A percentile compares a stretch with the other conserved stretches of the same genome.
Evolutionary conservation across 2,329 filamentous ascomycete species (phyloP).

Genomic region (Daldinia eschscholtzii): DNA sequence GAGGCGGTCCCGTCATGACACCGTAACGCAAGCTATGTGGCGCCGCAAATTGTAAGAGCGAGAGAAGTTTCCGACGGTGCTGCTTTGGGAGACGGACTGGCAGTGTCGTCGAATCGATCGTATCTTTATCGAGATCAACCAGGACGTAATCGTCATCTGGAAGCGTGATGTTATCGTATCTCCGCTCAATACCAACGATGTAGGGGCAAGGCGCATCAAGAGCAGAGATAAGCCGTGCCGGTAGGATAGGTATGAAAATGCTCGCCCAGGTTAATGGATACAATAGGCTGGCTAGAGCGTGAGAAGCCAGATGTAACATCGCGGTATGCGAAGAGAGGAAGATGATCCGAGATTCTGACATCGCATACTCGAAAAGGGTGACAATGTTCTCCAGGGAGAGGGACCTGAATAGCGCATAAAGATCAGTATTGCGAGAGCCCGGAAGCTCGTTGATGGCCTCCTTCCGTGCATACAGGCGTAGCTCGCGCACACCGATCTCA

Average conservation of each 20-base stretch:
- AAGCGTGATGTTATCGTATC: constrained; percentile 86
- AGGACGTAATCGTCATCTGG: constrained; percentile 96
- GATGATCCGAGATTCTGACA: constrained; percentile 95
- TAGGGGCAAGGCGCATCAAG: constrained; percentile 96
- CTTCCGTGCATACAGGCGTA: constrained; percentile 91
- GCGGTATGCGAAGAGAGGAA: constrained; percentile 94
- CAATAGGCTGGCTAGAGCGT: constrained; percentile 85
- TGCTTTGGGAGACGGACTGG: constrained; percentile 87
- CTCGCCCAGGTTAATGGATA: constrained; percentile 95
- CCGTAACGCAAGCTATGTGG: constrained; percentile 90
- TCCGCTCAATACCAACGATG: constrained; percentile 93
- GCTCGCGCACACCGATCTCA: constrained; percentile 87
- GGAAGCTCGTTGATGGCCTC: constrained; percentile 94
- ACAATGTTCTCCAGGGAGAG: constrained; percentile 93
- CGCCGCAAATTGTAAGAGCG: constrained; percentile 88
- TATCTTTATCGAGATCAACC: constrained; percentile 92
- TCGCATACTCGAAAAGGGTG: constrained; percentile 90
- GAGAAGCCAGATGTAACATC: constrained; percentile 93
- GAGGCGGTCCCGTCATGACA: constrained; percentile 87
- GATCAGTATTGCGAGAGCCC: constrained; percentile 88
- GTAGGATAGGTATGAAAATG: constrained; percentile 92
- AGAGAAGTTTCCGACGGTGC: constrained; percentile 88
- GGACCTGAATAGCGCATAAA: constrained; percentile 92
- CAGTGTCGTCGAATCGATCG: constrained; percentile 84
- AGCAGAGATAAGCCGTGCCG: constrained; percentile 87